Evolutionary conservation across 2,329 filamentous ascomycete species (phyloP).

Genomic region (Paracorniculantispora psalliotae): DNA sequence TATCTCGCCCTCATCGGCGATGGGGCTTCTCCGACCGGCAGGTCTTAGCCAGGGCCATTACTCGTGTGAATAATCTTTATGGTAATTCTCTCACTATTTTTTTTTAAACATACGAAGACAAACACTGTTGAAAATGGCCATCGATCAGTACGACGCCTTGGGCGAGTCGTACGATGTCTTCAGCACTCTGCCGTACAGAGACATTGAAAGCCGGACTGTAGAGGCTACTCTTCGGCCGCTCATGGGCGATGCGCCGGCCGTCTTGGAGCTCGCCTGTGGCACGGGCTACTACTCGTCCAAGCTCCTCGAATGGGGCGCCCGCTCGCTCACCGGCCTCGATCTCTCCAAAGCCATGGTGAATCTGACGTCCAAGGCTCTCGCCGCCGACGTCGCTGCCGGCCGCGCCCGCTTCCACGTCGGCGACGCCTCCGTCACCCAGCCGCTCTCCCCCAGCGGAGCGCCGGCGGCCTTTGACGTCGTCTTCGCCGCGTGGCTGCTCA

Average conservation of each 20-base stretch:
- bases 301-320: slow-evolving; percentile 9
- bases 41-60: too few species aligned
- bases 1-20: too few species aligned
- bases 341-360: slow-evolving; percentile 2
- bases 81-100: too few species aligned
- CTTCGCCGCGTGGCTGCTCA: slow-evolving; percentile 14
- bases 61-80: too few species aligned
- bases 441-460: background rate
- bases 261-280: slow-evolving; percentile 11
- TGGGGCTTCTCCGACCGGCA: too few species aligned
- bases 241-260: background rate
- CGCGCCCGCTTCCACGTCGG: background rate
- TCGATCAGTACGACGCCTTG: background rate
- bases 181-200: background rate
- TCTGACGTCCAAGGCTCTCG: background rate
- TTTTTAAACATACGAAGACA: too few species aligned
- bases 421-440: background rate
- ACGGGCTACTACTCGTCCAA: slow-evolving; percentile 8
- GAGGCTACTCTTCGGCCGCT: background rate
- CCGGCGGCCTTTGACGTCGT: slow-evolving; percentile 1
- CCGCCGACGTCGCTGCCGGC: background rate
- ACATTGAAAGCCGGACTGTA: background rate
- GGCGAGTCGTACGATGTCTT: background rate
- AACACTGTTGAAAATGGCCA: background rate
- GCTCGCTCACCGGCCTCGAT: slow-evolving; percentile 4